Conservation (phyloP, 106 monocot species). For the Iris macrosiphon region DNA sequence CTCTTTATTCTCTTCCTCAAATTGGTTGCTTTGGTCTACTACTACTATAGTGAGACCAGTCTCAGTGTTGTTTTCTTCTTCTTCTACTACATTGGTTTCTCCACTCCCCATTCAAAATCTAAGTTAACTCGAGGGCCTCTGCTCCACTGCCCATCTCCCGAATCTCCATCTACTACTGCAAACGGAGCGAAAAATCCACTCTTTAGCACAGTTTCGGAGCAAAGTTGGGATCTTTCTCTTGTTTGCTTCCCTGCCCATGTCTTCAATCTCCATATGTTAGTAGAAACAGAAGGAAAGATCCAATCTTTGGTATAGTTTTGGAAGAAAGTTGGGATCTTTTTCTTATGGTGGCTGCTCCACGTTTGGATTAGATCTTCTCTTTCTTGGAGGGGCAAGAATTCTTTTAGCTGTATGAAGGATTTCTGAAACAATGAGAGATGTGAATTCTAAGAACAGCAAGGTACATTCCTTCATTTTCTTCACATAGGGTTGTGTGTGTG, state of each 20-base stretch:
- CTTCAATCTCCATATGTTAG: neutral
- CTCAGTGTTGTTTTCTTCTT: slow-evolving; percentile 15
- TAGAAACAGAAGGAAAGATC: neutral
- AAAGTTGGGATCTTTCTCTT: too few relatives aligned
- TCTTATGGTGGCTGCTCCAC: slow-evolving; percentile 2
- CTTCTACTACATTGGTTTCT: slow-evolving; percentile 3
- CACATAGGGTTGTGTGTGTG: neutral
- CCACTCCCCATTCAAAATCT: neutral
- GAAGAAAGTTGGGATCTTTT: neutral
- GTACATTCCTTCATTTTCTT: slow-evolving; percentile 19
- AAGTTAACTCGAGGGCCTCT: neutral
- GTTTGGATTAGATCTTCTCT: too few relatives aligned
- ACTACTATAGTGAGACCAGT: too few relatives aligned
- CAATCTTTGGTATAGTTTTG: too few relatives aligned
- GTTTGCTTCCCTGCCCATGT: neutral
- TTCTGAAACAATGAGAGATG: slow-evolving; percentile 84
- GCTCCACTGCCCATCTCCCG: neutral
- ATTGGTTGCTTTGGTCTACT: slow-evolving; percentile 17
- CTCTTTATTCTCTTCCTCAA: neutral
- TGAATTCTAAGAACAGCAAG: slow-evolving; percentile 86
- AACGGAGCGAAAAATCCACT: slow-evolving; percentile 3
- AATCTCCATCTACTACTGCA: neutral
- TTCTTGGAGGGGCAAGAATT: too few relatives aligned
- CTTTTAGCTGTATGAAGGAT: slow-evolving; percentile 50
- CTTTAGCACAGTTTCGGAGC: too few relatives aligned